Evolutionary conservation across 495 filamentous ascomycete genomes (phyloP), one percentile per base, ranked within the genome.

Genomic region (Hapsidospora chrysogenum): DNA sequence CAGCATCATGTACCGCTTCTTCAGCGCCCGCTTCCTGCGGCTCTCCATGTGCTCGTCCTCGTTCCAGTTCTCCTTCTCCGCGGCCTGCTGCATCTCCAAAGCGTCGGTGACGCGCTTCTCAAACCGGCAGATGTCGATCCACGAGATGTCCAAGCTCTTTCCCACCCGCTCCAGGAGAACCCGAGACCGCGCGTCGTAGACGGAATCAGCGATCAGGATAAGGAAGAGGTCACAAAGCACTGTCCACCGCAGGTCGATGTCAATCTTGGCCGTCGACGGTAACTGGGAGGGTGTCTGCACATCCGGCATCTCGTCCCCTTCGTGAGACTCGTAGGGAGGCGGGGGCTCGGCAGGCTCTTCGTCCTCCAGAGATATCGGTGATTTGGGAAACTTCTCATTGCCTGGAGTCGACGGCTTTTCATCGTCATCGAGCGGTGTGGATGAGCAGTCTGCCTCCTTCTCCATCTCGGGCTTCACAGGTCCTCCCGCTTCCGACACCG

Each of bases 71-170:
- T 99, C 92, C 50, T 87, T 92, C 19, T 83, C 74, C 7, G 84
- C 77, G 26, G 76, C 72, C 43, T 92, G 79, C 60, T 99, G 89
- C 81, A 99, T 93, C 54, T 96, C 89, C 15, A 99, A 63, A 9
- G 92, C 83, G 53, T 99, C 89, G 11, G 87, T 94, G 13, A 96
- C 85, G 19, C 86, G 81, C 58, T 96, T 96, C 56, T 99, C 89
- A 47, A 99, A 99, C 21, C 81, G 72, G 52, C 84, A 89, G 36
- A 99, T 92, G 36, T 96, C 92, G 33, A 89, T 61, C 85, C 84
- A 92, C 11, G 82, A 64, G 8, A 99, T 70, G 22, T 77, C 72
- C 45, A 99, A 66, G 41, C 74, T 74, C 33, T 67, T 63, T 28
- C 78, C 86, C 1, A 96, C 85, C 29, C 67, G 65, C 56, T 96